Percentiles rank a stretch among this genome's conserved stretches.
phyloP scores from a whole-genome alignment of 1,139 yeast species.

The Nadsonia commutata region DNA sequence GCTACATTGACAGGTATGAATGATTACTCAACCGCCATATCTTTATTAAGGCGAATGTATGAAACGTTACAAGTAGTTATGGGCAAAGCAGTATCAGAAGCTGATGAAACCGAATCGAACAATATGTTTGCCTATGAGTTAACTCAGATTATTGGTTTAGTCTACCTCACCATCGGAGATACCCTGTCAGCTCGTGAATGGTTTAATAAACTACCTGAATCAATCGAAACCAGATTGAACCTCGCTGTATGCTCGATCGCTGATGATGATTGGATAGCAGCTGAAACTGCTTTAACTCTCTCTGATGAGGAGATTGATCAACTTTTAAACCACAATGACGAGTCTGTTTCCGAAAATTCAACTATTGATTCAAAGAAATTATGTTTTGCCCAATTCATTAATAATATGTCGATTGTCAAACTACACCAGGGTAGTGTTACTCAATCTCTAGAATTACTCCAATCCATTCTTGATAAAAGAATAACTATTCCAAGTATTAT shows the following conservation, averaged over 20 bases:
- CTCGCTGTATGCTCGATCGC: conserved; percentile 17
- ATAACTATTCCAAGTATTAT: conserved; percentile 12
- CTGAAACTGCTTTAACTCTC: conserved; percentile 8
- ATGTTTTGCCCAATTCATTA: conserved; percentile 6
- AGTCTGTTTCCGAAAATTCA: no score
- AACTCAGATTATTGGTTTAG: conserved; percentile 6
- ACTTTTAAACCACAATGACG: not conserved
- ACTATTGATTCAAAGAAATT: not conserved
- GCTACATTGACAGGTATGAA: conserved; percentile 5
- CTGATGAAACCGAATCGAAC: not conserved
- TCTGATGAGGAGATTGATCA: conserved; percentile 6
- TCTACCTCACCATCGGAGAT: conserved; percentile 19
- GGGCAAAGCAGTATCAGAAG: not conserved
- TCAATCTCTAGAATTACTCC: conserved; percentile 28
- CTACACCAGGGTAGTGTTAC: conserved; percentile 29
- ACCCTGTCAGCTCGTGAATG: conserved; percentile 18
- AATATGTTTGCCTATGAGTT: not conserved
- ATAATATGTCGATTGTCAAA: conserved; percentile 16
- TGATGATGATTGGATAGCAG: conserved; percentile 17
- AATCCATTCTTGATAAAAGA: conserved; percentile 14
- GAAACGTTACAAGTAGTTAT: not conserved
- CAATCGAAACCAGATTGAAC: not conserved
- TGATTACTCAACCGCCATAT: conserved; percentile 4
- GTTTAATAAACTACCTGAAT: conserved; percentile 12
- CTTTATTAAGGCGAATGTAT: not conserved